A percentile compares a stretch with the other conserved stretches of the same genome.
Evolutionary conservation across 1,284 basidiomycete species (phyloP).

Genomic region (Athelia sp.): DNA sequence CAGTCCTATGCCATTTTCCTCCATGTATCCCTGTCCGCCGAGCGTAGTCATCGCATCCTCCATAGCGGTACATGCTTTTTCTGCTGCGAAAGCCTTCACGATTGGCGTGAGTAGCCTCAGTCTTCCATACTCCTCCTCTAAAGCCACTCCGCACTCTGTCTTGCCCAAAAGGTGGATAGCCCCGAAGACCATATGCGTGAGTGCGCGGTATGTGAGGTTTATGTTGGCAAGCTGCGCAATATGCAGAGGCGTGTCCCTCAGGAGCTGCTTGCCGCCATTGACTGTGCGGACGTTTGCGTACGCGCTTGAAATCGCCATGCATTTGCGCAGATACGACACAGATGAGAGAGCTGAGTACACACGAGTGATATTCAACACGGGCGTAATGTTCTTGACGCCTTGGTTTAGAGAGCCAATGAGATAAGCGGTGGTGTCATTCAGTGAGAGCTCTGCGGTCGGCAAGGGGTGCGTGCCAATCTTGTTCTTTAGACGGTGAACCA

Average conservation of each 20-base stretch:
- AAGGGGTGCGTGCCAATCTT: slow-evolving; percentile 76
- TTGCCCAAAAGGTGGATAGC: slow-evolving; percentile 57
- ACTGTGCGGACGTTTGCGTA: slow-evolving; percentile 58
- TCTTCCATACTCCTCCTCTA: slow-evolving; percentile 41
- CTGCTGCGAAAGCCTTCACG: slow-evolving; percentile 68
- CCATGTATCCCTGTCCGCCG: slow-evolving; percentile 82
- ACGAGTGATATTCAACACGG: slow-evolving; percentile 75
- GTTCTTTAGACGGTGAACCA: slow-evolving; percentile 71
- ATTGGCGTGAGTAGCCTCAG: slow-evolving; percentile 69
- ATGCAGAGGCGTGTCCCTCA: slow-evolving; percentile 57
- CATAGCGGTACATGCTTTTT: slow-evolving; percentile 58
- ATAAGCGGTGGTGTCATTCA: slow-evolving; percentile 59
- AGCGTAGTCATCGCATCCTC: slow-evolving; percentile 72
- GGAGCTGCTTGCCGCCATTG: slow-evolving; percentile 39
- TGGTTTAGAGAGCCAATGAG: slow-evolving; percentile 57
- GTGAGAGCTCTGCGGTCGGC: slow-evolving; percentile 74
- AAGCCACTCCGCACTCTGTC: slow-evolving; percentile 50
- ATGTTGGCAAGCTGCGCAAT: slow-evolving; percentile 57
- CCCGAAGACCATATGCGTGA: slow-evolving; percentile 61
- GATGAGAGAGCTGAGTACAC: slow-evolving; percentile 62
- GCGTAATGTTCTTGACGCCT: slow-evolving; percentile 68
- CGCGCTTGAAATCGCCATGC: slow-evolving; percentile 57
- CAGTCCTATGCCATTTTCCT: slow-evolving; percentile 66
- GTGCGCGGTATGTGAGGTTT: slow-evolving; percentile 57
- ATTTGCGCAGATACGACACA: slow-evolving; percentile 55